Evolutionary conservation across 2,329 filamentous ascomycete genomes (phyloP).

Genomic region (Microcera coccophila): DNA sequence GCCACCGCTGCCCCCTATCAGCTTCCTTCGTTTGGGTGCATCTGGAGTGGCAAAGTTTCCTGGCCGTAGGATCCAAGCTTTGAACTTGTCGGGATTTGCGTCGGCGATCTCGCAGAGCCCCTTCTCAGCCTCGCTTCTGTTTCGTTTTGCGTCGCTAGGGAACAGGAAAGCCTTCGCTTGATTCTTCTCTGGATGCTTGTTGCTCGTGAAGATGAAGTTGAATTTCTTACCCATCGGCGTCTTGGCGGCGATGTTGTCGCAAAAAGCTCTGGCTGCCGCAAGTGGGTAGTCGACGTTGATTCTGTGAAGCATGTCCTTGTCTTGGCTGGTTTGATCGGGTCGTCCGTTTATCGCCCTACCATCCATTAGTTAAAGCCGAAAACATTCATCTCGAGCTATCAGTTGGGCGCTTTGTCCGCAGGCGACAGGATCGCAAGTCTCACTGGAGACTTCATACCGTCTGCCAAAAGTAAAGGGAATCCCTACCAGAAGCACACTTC

Average conservation of each 20-base stretch:
- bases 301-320: conserved; percentile 41
- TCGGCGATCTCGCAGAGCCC: conserved; percentile 37
- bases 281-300: conserved; percentile 60
- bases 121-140: conserved; percentile 40
- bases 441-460: neutral
- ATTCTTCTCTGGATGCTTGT: conserved; percentile 32
- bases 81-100: conserved; percentile 29
- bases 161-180: conserved; percentile 35
- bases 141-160: conserved; percentile 34
- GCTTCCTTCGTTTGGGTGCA: conserved; percentile 25
- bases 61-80: conserved; percentile 37
- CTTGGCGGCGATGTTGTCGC: conserved; percentile 28
- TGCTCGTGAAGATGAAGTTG: conserved; percentile 43
- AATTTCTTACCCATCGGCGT: conserved; percentile 33
- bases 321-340: conserved; percentile 45
- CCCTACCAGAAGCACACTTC: conserved; percentile 63
- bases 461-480: neutral
- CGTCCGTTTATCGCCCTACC: conserved; percentile 39
- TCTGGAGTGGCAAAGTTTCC: conserved; percentile 28
- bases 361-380: neutral
- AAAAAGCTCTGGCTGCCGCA: conserved; percentile 54
- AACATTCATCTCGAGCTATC: neutral
- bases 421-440: neutral
- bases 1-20: conserved; percentile 24
- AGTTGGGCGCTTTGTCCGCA: neutral